Evolutionary conservation across 148 eudicot genomes (phyloP).

Genomic region (Nyssa sinensis): DNA sequence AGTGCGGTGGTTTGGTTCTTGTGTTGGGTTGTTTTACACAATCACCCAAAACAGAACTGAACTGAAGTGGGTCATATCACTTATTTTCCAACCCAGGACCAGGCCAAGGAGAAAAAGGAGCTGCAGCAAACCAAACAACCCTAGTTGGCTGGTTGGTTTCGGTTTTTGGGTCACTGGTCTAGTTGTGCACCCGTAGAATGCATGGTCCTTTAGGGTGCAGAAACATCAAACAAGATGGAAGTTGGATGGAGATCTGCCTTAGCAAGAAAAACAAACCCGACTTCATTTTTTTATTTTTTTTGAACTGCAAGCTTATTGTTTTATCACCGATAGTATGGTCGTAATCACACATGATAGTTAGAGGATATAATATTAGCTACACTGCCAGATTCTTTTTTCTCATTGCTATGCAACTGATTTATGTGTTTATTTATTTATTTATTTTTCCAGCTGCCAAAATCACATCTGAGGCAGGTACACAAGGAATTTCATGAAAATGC

Average conservation of each 20-base stretch:
- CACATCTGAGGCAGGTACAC: conserved; percentile 82
- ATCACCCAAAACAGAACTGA: too few species aligned
- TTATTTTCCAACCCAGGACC: too few species aligned
- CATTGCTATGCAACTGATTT: conserved; percentile 7
- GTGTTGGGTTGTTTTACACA: too few species aligned
- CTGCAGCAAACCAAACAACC: too few species aligned
- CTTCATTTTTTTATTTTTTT: not conserved
- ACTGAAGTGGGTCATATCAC: too few species aligned
- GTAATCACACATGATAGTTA: not conserved
- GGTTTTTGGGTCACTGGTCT: too few species aligned
- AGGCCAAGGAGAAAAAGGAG: too few species aligned
- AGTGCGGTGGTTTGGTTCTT: too few species aligned
- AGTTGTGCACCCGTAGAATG: too few species aligned
- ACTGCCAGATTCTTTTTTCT: not conserved
- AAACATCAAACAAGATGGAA: not conserved
- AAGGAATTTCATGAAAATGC: conserved; percentile 71
- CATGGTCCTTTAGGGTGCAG: not conserved
- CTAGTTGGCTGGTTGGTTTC: not conserved
- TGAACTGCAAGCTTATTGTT: not conserved
- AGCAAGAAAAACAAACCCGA: not conserved
- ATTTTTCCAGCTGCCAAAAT: conserved; percentile 66
- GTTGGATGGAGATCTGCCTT: not conserved
- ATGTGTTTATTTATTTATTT: not conserved
- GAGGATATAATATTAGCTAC: not conserved
- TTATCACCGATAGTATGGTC: not conserved